Conservation (phyloP, 2,329 filamentous ascomycete genomes). For the Neopestalotiopsis sp. region DNA sequence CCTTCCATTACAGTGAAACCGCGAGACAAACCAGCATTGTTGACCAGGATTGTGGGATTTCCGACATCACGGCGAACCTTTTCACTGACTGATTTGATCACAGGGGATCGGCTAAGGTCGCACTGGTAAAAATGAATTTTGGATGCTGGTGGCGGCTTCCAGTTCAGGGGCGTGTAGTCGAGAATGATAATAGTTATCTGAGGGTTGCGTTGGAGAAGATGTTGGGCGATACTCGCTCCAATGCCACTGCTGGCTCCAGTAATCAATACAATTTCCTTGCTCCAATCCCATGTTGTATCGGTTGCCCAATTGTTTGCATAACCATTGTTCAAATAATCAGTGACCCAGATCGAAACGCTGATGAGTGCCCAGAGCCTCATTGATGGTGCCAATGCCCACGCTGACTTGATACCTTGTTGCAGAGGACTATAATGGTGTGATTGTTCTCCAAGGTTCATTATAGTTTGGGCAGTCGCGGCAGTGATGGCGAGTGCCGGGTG, state of each 20-base stretch:
- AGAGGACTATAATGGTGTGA: neutral
- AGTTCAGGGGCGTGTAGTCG: neutral
- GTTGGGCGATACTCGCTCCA: neutral
- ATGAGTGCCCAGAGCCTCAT: neutral
- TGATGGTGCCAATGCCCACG: neutral
- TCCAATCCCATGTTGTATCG: neutral
- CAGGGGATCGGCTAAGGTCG: neutral
- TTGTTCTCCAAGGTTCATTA: neutral
- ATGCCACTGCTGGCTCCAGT: neutral
- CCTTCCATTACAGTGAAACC: neutral
- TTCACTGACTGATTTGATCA: neutral
- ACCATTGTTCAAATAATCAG: neutral
- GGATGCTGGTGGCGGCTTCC: neutral
- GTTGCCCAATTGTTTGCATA: constrained; percentile 2
- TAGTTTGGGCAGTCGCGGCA: neutral
- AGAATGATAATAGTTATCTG: neutral
- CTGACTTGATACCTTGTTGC: neutral
- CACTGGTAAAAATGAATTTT: constrained; percentile 3
- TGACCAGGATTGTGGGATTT: neutral
- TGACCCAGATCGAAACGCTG: neutral
- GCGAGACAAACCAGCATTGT: neutral
- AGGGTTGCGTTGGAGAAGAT: neutral
- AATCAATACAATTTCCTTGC: neutral
- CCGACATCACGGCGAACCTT: constrained; percentile 1
- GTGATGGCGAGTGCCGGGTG: neutral